Evolutionary conservation across 805 yeast species (phyloP).

Genomic region (Jamesozyma jinghongensis): DNA sequence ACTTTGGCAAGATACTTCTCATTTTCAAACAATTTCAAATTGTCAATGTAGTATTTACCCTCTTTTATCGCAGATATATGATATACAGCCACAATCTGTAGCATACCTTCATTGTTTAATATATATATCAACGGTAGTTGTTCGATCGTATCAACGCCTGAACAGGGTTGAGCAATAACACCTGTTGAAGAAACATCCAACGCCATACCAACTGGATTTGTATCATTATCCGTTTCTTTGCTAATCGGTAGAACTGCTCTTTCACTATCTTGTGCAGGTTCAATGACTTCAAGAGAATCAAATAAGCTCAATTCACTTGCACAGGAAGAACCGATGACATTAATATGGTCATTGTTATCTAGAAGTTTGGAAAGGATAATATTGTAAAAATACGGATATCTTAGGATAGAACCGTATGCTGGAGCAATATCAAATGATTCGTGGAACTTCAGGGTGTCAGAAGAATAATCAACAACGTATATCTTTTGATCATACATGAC

Average conservation of each 20-base stretch:
- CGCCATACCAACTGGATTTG: conserved; percentile 61
- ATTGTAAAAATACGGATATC: conserved; percentile 41
- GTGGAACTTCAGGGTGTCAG: conserved; percentile 10
- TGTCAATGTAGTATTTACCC: conserved; percentile 20
- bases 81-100: conserved; percentile 58
- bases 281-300: conserved; percentile 32
- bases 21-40: neutral
- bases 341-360: conserved; percentile 24
- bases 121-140: conserved; percentile 61
- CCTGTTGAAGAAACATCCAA: conserved; percentile 45
- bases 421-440: conserved; percentile 40
- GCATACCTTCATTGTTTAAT: conserved; percentile 52
- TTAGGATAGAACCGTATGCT: conserved; percentile 42
- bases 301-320: conserved; percentile 54
- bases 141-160: conserved; percentile 45
- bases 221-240: conserved; percentile 55
- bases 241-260: conserved; percentile 68
- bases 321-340: conserved; percentile 49
- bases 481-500: conserved; percentile 23
- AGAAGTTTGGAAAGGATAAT: conserved; percentile 36
- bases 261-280: conserved; percentile 56
- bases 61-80: conserved; percentile 43
- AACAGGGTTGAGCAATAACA: conserved; percentile 43
- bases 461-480: conserved; percentile 12
- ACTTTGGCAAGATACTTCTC: neutral